These are phyloP conservation scores for Pilaira anomala DNA, from an alignment of 192 early-diverging fungal species.

Conservation along the genomic window DNA sequence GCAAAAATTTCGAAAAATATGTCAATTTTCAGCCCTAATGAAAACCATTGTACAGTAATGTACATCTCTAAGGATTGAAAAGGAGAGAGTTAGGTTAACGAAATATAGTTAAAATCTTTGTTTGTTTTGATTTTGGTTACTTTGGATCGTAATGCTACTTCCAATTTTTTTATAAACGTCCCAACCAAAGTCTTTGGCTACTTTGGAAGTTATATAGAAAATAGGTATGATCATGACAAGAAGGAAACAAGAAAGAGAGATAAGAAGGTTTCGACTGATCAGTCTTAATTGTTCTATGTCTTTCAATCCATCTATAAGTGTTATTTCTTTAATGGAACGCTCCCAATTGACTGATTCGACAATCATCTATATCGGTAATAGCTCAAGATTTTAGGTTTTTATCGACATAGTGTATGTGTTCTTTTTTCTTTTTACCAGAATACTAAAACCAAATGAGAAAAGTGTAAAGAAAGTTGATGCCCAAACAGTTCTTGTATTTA, in stretches of 20 bases:
- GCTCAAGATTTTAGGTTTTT: neutral
- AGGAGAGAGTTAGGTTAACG: neutral
- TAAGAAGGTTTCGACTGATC: neutral
- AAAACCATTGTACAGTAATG: conserved; percentile 12
- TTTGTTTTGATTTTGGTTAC: too few species aligned
- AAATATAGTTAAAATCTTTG: too few species aligned
- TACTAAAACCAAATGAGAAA: neutral
- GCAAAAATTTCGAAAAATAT: conserved; percentile 11
- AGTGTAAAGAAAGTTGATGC: neutral
- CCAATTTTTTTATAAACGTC: conserved; percentile 8
- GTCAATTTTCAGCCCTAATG: conserved; percentile 15
- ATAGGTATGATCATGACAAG: neutral
- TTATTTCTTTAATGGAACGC: too few species aligned
- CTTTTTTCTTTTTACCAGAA: neutral
- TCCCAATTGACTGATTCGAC: neutral
- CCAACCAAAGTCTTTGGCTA: conserved; percentile 1
- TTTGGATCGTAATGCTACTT: neutral
- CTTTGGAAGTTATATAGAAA: neutral
- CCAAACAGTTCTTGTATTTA: neutral
- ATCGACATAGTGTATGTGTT: too few species aligned
- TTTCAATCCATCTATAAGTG: too few species aligned
- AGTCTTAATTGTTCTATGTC: neutral
- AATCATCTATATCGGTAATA: too few species aligned
- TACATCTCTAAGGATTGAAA: conserved; percentile 1
- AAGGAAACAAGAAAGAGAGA: neutral